A percentile compares a stretch with the other conserved stretches of the same genome.
Evolutionary conservation across 768 basidiomycete genomes (phyloP).

Genomic region (Termitomyces sp.): DNA sequence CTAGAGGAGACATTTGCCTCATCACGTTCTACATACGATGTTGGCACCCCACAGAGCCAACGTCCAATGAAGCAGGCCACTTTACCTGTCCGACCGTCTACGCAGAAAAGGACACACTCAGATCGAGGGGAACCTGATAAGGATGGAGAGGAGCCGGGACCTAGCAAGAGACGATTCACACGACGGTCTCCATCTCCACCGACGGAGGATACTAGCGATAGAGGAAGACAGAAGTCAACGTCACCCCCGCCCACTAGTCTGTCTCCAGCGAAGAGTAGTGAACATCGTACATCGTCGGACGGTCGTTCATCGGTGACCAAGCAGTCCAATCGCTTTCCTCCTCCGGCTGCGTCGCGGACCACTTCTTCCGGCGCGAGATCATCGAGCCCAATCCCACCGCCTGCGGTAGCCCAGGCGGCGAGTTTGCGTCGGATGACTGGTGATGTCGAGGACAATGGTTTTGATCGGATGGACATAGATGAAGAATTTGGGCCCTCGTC

Average conservation of each 20-base stretch:
- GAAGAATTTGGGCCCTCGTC: background rate
- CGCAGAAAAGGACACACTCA: conserved; percentile 7
- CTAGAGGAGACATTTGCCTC: conserved; percentile 67
- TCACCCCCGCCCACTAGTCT: background rate
- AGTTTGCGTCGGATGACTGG: background rate
- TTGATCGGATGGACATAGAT: conserved; percentile 8
- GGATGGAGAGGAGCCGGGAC: background rate
- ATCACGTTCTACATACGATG: conserved; percentile 67
- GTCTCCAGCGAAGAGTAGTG: background rate
- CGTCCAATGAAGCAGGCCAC: conserved; percentile 15
- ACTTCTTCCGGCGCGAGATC: background rate
- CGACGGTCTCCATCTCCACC: background rate
- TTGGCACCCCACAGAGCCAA: conserved; percentile 25
- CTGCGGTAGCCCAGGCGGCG: background rate
- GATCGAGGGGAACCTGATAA: background rate
- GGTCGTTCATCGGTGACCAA: background rate
- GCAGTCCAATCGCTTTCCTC: background rate
- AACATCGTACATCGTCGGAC: too few relatives aligned
- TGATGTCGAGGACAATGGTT: background rate
- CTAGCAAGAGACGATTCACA: conserved; percentile 2
- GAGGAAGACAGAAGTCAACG: background rate
- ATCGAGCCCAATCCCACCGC: background rate
- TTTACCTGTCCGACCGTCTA: conserved; percentile 8
- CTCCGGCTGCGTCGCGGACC: background rate
- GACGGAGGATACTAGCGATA: background rate